Evolutionary conservation across 106 monocot species (phyloP).

Genomic region (Chionographis japonica): DNA sequence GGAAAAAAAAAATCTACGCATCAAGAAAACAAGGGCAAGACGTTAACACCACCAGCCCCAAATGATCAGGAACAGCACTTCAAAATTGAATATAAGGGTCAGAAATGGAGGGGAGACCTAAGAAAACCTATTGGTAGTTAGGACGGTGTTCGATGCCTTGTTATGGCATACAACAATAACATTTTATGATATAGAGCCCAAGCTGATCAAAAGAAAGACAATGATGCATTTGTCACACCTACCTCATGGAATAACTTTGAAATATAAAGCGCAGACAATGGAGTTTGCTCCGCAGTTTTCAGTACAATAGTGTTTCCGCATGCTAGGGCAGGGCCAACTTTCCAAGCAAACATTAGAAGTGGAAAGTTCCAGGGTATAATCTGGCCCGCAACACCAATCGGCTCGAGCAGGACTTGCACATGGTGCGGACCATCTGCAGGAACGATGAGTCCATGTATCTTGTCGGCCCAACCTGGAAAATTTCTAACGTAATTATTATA

Average conservation of each 20-base stretch:
- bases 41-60: too few relatives aligned
- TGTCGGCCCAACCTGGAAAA: constrained; percentile 85
- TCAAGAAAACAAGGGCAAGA: too few relatives aligned
- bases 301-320: constrained; percentile 86
- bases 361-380: constrained; percentile 98
- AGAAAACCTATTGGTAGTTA: too few relatives aligned
- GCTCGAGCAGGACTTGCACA: constrained; percentile 87
- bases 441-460: constrained; percentile 89
- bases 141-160: too few relatives aligned
- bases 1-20: too few relatives aligned
- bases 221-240: not conserved
- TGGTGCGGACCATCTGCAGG: constrained; percentile 86
- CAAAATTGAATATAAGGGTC: too few relatives aligned
- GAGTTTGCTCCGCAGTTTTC: constrained; percentile 92
- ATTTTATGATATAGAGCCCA: too few relatives aligned
- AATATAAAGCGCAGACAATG: constrained; percentile 67
- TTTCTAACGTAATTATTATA: not conserved
- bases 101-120: too few relatives aligned
- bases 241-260: constrained; percentile 80
- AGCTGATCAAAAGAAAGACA: not conserved
- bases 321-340: constrained; percentile 90
- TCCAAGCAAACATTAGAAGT: constrained; percentile 87
- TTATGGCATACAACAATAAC: too few relatives aligned
- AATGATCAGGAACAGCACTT: too few relatives aligned
- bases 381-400: constrained; percentile 83